Evolutionary conservation across 257 asterid species (phyloP).

Genomic region (Ligustrum vulgare): DNA sequence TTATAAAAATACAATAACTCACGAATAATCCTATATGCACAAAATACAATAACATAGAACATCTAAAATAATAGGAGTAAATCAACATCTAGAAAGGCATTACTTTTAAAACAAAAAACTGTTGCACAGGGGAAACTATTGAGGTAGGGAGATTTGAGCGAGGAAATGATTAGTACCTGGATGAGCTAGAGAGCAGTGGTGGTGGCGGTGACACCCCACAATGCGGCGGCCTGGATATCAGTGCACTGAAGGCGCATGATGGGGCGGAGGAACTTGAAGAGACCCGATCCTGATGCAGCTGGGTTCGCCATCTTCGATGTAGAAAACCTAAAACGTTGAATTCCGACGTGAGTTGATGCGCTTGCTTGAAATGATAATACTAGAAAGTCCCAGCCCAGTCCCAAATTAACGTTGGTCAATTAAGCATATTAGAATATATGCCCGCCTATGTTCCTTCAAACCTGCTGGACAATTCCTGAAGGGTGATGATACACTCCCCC

Average conservation of each 20-base stretch:
- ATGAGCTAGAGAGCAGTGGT: constrained; percentile 54
- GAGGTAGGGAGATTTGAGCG: constrained; percentile 19
- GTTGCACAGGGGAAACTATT: neutral
- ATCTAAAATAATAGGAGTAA: neutral
- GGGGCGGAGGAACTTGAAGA: constrained; percentile 52
- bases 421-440: neutral
- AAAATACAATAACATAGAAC: too few relatives aligned
- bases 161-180: constrained; percentile 39
- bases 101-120: neutral
- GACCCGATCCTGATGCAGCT: constrained; percentile 45
- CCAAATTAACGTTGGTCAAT: neutral
- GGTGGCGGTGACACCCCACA: constrained; percentile 81
- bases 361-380: neutral
- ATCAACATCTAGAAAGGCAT: neutral
- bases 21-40: neutral
- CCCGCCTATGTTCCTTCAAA: neutral
- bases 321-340: constrained; percentile 33
- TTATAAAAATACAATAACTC: neutral
- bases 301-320: constrained; percentile 47
- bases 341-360: neutral
- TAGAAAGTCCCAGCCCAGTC: neutral
- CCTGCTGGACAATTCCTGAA: neutral
- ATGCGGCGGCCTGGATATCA: constrained; percentile 63
- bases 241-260: constrained; percentile 41
- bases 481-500: too few relatives aligned